Evolutionary conservation across 768 basidiomycete species (phyloP).

Genomic region (Tricholoma sp.): DNA sequence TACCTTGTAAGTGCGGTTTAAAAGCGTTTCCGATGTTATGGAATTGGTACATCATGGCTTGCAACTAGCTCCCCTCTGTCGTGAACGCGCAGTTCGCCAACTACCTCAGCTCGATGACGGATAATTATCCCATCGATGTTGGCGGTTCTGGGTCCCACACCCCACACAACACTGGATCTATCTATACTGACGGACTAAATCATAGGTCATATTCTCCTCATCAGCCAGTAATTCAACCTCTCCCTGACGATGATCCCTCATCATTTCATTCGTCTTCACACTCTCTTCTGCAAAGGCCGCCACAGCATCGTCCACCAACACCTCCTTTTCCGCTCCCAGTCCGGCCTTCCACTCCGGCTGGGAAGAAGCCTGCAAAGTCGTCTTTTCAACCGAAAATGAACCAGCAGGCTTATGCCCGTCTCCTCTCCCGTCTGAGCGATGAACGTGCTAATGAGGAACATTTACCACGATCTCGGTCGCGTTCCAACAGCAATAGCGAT

Average conservation of each 20-base stretch:
- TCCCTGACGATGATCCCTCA: neutral
- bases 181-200: neutral
- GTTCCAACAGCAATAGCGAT: conserved; percentile 2
- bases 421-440: neutral
- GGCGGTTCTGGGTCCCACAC: neutral
- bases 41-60: neutral
- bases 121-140: neutral
- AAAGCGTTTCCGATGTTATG: neutral
- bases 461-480: conserved; percentile 1
- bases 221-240: conserved; percentile 6
- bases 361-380: neutral
- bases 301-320: conserved; percentile 6
- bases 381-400: conserved; percentile 1
- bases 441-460: conserved; percentile 2
- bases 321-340: conserved; percentile 6
- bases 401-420: conserved; percentile 2
- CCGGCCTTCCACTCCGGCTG: neutral
- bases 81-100: neutral
- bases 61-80: neutral
- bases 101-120: neutral
- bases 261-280: neutral
- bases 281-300: neutral
- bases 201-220: no score
- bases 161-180: neutral
- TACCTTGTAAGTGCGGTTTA: neutral